phyloP scores from a whole-genome alignment of 495 filamentous ascomycete species.

The Aspergillus diversus region DNA sequence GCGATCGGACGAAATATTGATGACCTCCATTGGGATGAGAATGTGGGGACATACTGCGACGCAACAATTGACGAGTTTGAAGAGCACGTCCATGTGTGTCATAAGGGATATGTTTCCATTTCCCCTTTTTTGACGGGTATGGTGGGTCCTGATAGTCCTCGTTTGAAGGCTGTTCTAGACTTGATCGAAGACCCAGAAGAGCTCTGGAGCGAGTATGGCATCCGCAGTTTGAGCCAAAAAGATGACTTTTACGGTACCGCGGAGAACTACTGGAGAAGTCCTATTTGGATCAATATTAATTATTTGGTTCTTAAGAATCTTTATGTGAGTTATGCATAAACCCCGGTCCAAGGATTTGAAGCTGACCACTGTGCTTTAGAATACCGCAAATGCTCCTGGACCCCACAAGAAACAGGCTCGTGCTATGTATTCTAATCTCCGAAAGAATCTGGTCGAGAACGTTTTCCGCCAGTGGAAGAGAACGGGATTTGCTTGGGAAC shows the following conservation, averaged over 20 bases:
- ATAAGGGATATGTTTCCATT: conserved; percentile 94
- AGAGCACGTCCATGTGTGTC: conserved; percentile 86
- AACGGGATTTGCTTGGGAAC: conserved; percentile 98
- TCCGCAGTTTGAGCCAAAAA: conserved; percentile 84
- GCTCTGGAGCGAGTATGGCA: conserved; percentile 82
- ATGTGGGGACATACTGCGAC: conserved; percentile 84
- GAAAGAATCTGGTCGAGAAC: conserved; percentile 84
- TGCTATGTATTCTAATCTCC: conserved; percentile 75
- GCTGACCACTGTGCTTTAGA: conserved; percentile 34
- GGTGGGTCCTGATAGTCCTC: conserved; percentile 69
- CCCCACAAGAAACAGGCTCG: conserved; percentile 71
- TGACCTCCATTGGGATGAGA: conserved; percentile 88
- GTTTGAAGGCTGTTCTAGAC: conserved; percentile 73
- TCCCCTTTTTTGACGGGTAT: conserved; percentile 91
- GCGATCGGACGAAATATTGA: conserved; percentile 88
- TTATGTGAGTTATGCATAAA: conserved; percentile 62
- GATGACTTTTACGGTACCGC: conserved; percentile 83
- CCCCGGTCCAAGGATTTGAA: conserved; percentile 12
- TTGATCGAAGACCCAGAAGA: conserved; percentile 80
- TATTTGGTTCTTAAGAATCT: conserved; percentile 83
- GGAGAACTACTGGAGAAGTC: conserved; percentile 97
- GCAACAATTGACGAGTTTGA: conserved; percentile 95
- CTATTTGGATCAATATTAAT: conserved; percentile 98
- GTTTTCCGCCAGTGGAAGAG: conserved; percentile 85
- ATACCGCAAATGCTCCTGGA: conserved; percentile 54